Conservation (phyloP, 2,329 filamentous ascomycete genomes). For the Graphilbum ipis-grandicollis region DNA sequence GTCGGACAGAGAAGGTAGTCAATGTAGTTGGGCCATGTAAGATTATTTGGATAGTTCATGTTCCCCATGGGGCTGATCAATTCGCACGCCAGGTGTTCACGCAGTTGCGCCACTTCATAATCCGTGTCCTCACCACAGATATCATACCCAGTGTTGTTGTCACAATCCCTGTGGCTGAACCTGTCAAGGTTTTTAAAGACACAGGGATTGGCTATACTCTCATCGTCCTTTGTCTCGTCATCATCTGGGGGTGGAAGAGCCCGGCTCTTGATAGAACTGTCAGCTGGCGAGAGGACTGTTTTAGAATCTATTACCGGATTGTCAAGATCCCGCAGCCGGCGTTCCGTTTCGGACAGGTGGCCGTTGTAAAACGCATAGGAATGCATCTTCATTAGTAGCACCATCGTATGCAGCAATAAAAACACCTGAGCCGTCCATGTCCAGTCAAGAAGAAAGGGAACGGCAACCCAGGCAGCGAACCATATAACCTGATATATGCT, state of each 20-base stretch:
- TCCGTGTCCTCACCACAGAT: conserved; percentile 10
- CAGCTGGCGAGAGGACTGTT: conserved; percentile 52
- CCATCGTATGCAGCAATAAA: conserved; percentile 76
- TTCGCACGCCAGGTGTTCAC: conserved; percentile 78
- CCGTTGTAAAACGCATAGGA: conserved; percentile 98
- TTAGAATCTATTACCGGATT: conserved; percentile 51
- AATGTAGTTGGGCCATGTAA: conserved; percentile 64
- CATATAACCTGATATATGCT: conserved; percentile 65
- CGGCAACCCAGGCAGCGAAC: conserved; percentile 66
- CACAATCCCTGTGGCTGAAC: background rate
- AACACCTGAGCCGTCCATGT: conserved; percentile 97
- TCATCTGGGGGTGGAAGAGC: conserved; percentile 13
- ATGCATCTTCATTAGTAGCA: conserved; percentile 97
- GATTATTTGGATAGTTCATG: conserved; percentile 77
- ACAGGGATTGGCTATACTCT: too few relatives aligned
- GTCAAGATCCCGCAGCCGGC: conserved; percentile 65
- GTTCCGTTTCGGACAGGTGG: conserved; percentile 75
- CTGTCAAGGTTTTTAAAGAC: too few relatives aligned
- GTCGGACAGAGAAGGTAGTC: conserved; percentile 90
- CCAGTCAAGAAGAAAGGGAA: conserved; percentile 78
- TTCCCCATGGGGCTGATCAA: conserved; percentile 80
- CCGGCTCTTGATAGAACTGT: conserved; percentile 29
- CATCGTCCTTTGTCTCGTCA: conserved; percentile 6
- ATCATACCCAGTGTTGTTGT: background rate
- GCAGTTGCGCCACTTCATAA: conserved; percentile 48